Conservation (phyloP, 140 eudicot genomes). For the Cichorium intybus region DNA sequence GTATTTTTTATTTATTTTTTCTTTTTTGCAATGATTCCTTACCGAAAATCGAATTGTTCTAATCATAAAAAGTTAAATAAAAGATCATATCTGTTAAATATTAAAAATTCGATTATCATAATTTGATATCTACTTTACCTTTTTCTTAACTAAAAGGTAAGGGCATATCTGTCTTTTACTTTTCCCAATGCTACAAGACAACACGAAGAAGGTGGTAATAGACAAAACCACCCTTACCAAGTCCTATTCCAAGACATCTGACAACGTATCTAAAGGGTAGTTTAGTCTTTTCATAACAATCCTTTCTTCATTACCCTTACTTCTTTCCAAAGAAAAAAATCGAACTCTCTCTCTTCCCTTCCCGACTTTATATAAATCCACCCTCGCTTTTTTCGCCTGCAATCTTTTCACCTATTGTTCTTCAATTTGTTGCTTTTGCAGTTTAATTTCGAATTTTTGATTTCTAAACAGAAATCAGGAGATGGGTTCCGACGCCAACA, state of each 20-base stretch:
- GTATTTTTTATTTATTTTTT: too few relatives aligned
- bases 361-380: constrained; percentile 26
- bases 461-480: neutral
- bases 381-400: neutral
- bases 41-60: neutral
- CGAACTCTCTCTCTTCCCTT: neutral
- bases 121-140: neutral
- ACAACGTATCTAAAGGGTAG: neutral
- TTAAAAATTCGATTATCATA: neutral
- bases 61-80: neutral
- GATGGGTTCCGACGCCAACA: constrained; percentile 58
- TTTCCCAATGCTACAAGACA: constrained; percentile 10
- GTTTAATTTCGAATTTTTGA: neutral
- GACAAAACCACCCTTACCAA: constrained; percentile 1
- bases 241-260: neutral
- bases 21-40: neutral
- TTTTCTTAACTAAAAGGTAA: neutral
- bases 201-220: neutral
- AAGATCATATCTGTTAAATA: neutral
- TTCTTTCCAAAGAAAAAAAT: constrained; percentile 17
- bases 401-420: constrained; percentile 1
- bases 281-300: neutral
- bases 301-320: constrained; percentile 9
- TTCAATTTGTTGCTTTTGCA: neutral
- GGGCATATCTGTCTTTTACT: constrained; percentile 8